Evolutionary conservation across 768 basidiomycete species (phyloP).

Genomic region (Podaxis mareebaensis): DNA sequence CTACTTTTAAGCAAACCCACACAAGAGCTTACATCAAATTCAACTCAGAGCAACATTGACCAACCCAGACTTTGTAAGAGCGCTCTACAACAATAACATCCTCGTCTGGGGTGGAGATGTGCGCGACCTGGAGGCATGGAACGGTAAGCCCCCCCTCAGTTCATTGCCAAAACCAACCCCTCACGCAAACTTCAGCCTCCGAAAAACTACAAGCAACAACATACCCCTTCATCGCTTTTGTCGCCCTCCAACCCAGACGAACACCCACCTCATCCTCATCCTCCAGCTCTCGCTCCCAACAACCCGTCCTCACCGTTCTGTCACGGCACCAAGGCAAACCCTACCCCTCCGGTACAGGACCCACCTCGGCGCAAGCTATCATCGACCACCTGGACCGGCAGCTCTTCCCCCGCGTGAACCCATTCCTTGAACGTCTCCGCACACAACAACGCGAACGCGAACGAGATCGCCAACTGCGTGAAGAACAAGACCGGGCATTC

Average conservation of each 20-base stretch:
- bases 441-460: slow-evolving; percentile 49
- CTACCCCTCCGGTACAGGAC: slow-evolving; percentile 34
- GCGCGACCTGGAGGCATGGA: slow-evolving; percentile 78
- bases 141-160: slow-evolving; percentile 36
- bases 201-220: slow-evolving; percentile 86
- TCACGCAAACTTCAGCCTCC: slow-evolving; percentile 32
- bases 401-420: slow-evolving; percentile 78
- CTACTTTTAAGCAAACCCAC: background rate
- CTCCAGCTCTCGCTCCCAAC: slow-evolving; percentile 24
- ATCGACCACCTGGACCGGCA: slow-evolving; percentile 65
- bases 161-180: slow-evolving; percentile 11
- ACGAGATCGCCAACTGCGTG: slow-evolving; percentile 62
- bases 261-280: slow-evolving; percentile 37
- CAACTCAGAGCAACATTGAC: slow-evolving; percentile 67
- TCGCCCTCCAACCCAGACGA: slow-evolving; percentile 80
- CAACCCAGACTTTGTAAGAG: slow-evolving; percentile 65
- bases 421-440: slow-evolving; percentile 70
- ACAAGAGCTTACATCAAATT: background rate
- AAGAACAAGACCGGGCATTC: slow-evolving; percentile 84
- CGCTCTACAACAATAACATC: slow-evolving; percentile 72
- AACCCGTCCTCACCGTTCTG: slow-evolving; percentile 72
- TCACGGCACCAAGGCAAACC: slow-evolving; percentile 81
- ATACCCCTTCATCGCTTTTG: slow-evolving; percentile 90
- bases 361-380: slow-evolving; percentile 67
- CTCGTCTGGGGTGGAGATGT: slow-evolving; percentile 94